Conservation (phyloP, 495 filamentous ascomycete species). For the Aspergillus coremiiformis region DNA sequence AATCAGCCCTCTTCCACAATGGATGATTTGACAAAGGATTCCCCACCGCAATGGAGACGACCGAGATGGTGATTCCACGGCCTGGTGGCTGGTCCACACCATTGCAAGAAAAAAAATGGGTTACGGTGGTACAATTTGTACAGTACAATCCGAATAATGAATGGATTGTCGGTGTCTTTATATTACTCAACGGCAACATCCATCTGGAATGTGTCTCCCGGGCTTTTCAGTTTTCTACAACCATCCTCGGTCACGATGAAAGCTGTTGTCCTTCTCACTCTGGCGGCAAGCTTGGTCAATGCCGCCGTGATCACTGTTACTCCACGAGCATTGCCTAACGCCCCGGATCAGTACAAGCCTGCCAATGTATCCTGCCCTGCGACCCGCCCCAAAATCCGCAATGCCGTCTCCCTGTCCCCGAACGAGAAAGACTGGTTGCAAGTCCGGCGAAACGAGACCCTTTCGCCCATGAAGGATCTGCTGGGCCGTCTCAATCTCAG, state of each 20-base stretch:
- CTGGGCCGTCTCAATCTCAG: constrained; percentile 59
- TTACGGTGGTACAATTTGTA: too few species aligned
- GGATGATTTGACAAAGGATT: background rate
- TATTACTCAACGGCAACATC: background rate
- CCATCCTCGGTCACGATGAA: constrained; percentile 5
- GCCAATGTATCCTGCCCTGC: constrained; percentile 29
- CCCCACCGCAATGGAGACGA: too few species aligned
- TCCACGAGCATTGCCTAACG: constrained; percentile 28
- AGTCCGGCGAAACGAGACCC: constrained; percentile 43
- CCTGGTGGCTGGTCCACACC: constrained; percentile 5
- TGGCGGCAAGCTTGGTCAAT: constrained; percentile 5
- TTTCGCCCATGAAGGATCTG: constrained; percentile 60
- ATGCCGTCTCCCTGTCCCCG: constrained; percentile 48
- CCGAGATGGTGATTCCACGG: background rate
- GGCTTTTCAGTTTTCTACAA: background rate
- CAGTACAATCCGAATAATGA: background rate
- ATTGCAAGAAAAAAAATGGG: too few species aligned
- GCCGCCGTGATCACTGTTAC: constrained; percentile 2
- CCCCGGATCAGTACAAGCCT: constrained; percentile 35
- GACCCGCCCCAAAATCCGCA: constrained; percentile 40
- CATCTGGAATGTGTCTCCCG: background rate
- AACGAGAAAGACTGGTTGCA: constrained; percentile 63
- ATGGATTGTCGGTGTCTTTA: background rate
- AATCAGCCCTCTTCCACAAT: background rate
- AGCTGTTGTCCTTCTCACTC: background rate